Evolutionary conservation across 1,139 yeast species (phyloP).

Genomic region (Suhomyces anneliseae): DNA sequence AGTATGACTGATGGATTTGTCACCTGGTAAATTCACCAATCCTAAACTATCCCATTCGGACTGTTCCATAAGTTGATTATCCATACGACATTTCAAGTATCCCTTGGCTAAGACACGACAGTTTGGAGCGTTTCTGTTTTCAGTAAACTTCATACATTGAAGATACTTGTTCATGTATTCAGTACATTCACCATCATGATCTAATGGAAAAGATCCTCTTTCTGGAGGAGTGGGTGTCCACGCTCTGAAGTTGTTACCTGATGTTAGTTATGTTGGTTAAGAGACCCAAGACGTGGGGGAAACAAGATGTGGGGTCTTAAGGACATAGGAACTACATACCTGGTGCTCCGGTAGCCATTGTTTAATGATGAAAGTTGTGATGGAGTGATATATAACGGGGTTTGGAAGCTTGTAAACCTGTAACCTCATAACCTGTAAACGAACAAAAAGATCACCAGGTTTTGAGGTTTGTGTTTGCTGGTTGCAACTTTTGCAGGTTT

Average conservation of each 20-base stretch:
- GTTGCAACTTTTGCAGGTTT: no score
- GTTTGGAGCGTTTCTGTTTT: constrained; percentile 84
- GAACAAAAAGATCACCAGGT: no score
- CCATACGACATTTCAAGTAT: constrained; percentile 88
- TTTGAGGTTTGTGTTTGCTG: no score
- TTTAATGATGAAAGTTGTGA: not conserved
- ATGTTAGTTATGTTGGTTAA: constrained; percentile 13
- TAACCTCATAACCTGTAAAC: not conserved
- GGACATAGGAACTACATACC: constrained; percentile 8
- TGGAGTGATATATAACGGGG: not conserved
- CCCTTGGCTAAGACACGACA: constrained; percentile 81
- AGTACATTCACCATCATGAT: constrained; percentile 86
- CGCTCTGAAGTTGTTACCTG: constrained; percentile 48
- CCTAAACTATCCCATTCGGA: constrained; percentile 86
- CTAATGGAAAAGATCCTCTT: constrained; percentile 93
- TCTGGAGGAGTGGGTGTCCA: constrained; percentile 93
- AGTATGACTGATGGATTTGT: constrained; percentile 26
- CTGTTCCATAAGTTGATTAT: constrained; percentile 77
- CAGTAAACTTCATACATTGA: constrained; percentile 73
- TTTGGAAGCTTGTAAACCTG: not conserved
- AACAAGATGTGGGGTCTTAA: not conserved
- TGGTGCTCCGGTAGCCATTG: constrained; percentile 22
- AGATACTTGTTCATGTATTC: constrained; percentile 73
- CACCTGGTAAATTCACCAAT: constrained; percentile 62
- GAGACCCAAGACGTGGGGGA: not conserved